phyloP scores from a whole-genome alignment of 306 rosid genomes.

The Chamaecrista fasciculata region DNA sequence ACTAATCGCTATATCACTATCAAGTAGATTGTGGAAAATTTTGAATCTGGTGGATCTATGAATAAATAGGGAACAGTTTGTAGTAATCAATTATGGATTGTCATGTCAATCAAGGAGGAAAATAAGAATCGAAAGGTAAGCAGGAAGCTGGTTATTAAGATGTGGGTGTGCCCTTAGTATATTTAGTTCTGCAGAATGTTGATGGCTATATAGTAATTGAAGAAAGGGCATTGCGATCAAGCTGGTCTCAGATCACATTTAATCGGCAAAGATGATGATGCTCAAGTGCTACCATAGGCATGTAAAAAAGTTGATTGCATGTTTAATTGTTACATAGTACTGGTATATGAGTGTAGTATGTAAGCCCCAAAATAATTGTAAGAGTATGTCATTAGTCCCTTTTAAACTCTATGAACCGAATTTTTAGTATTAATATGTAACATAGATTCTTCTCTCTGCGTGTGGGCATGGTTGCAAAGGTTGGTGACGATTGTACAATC shows the following conservation, averaged over 20 bases:
- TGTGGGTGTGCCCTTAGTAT: slow-evolving; percentile 22
- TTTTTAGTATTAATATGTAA: slow-evolving; percentile 6
- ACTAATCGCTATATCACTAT: slow-evolving; percentile 98
- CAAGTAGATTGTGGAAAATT: slow-evolving; percentile 45
- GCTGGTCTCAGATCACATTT: slow-evolving; percentile 15
- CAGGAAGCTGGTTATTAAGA: slow-evolving; percentile 1
- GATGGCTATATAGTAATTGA: slow-evolving; percentile 16
- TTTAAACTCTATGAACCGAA: slow-evolving; percentile 1
- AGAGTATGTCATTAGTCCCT: slow-evolving; percentile 1
- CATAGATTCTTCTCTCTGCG: neutral
- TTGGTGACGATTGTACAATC: neutral
- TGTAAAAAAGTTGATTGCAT: slow-evolving; percentile 29
- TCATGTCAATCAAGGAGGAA: neutral
- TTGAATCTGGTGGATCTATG: neutral
- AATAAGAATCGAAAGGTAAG: slow-evolving; percentile 21
- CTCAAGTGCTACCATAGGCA: slow-evolving; percentile 23
- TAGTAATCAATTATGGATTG: slow-evolving; percentile 23
- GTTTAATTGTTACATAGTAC: slow-evolving; percentile 12
- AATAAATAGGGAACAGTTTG: slow-evolving; percentile 10
- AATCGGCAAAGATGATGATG: slow-evolving; percentile 22
- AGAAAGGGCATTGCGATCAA: neutral
- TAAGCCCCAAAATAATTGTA: slow-evolving; percentile 16
- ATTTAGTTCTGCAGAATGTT: slow-evolving; percentile 15
- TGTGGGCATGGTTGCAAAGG: neutral
- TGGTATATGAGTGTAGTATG: neutral